Conservation (phyloP, 768 basidiomycete genomes). For the Amanita subjunquillea region DNA sequence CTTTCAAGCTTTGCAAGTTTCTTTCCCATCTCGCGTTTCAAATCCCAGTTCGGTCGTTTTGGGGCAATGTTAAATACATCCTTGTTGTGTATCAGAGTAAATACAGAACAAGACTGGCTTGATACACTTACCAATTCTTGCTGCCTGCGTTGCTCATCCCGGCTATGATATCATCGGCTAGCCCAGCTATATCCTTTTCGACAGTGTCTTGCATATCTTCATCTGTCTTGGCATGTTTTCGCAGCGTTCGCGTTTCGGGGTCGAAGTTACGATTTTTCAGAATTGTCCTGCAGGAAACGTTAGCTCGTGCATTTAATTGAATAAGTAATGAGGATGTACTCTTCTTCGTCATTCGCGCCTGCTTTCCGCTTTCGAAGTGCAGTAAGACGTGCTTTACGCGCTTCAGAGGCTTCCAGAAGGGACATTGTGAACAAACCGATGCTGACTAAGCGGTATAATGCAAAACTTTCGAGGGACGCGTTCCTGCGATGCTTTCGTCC, state of each 20-base stretch:
- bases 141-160: slow-evolving; percentile 75
- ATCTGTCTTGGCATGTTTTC: slow-evolving; percentile 47
- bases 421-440: slow-evolving; percentile 24
- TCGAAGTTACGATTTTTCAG: slow-evolving; percentile 82
- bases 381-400: slow-evolving; percentile 70
- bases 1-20: slow-evolving; percentile 83
- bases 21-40: slow-evolving; percentile 90
- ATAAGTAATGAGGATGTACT: slow-evolving; percentile 24
- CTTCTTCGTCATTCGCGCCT: slow-evolving; percentile 34
- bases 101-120: background rate
- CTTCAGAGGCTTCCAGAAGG: slow-evolving; percentile 69
- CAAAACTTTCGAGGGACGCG: background rate
- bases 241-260: slow-evolving; percentile 71
- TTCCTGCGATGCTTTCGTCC: slow-evolving; percentile 16
- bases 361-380: slow-evolving; percentile 69
- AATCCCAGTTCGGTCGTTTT: slow-evolving; percentile 93
- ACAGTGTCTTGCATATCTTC: slow-evolving; percentile 74
- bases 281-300: slow-evolving; percentile 12
- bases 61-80: slow-evolving; percentile 97
- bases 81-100: slow-evolving; percentile 25
- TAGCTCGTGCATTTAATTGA: background rate
- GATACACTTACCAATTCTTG: slow-evolving; percentile 70
- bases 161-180: slow-evolving; percentile 75
- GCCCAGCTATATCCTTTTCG: slow-evolving; percentile 73
- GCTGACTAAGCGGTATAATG: slow-evolving; percentile 21